Percentiles rank a stretch among this genome's conserved stretches.
Evolutionary conservation across 208 protist species (phyloP).

Genomic region (Leishmania turanica): DNA sequence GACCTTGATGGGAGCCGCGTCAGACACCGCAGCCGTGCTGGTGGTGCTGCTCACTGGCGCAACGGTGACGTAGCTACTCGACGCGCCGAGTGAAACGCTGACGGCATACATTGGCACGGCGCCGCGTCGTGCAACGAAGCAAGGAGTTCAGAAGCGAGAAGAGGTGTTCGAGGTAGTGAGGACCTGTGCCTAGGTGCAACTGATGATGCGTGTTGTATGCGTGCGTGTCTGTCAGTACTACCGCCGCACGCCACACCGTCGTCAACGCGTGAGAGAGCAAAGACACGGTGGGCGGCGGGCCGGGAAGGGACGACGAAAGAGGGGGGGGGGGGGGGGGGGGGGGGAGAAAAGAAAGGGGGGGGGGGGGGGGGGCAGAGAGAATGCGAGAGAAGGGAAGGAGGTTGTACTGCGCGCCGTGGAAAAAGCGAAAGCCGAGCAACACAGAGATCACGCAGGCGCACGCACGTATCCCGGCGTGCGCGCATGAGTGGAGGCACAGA

Average conservation of each 20-base stretch:
- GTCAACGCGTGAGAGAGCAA: background rate
- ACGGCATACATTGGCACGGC: slow-evolving; percentile 67
- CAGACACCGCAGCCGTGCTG: slow-evolving; percentile 4
- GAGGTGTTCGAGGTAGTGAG: background rate
- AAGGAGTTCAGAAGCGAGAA: background rate
- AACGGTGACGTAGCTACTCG: slow-evolving; percentile 75
- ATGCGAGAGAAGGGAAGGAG: background rate
- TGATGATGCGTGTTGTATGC: background rate
- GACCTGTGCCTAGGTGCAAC: background rate
- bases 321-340: background rate
- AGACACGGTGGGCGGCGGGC: background rate
- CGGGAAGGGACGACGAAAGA: background rate
- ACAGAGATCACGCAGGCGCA: background rate
- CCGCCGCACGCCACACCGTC: background rate
- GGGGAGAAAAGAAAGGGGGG: background rate
- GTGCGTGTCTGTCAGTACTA: background rate
- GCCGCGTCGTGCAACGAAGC: background rate
- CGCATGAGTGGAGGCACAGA: background rate
- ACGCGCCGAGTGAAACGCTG: slow-evolving; percentile 80
- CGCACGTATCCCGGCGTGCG: background rate
- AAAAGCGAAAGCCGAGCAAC: background rate
- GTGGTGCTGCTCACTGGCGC: slow-evolving; percentile 36
- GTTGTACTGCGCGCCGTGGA: background rate
- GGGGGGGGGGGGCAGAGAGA: background rate
- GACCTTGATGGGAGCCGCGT: slow-evolving; percentile 50